These are phyloP conservation scores for Diplosphaera chodatii DNA, from an alignment of 139 green algal species.

Conservation along the genomic window DNA sequence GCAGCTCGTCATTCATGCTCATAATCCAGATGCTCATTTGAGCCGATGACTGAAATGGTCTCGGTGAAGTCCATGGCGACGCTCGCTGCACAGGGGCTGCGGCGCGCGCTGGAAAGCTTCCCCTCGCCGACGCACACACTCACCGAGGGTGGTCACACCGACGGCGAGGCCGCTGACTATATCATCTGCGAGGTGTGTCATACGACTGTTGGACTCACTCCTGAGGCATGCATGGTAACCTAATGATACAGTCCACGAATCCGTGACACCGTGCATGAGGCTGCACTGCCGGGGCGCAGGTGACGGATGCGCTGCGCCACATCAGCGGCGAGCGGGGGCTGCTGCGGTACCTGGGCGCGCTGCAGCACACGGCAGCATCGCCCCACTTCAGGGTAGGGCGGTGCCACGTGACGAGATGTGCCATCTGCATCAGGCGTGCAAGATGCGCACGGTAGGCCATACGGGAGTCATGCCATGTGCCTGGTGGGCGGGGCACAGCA, in stretches of 20 bases:
- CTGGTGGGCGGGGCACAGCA: no score
- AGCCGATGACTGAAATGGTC: no score
- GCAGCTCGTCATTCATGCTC: no score
- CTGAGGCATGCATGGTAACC: no score
- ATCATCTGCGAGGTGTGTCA: slow-evolving; percentile 32
- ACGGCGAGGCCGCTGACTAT: slow-evolving; percentile 38
- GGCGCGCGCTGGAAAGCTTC: slow-evolving; percentile 22
- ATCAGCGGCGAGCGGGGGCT: slow-evolving; percentile 30
- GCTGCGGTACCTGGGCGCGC: slow-evolving; percentile 34
- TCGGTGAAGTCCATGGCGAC: no score
- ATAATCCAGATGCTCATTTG: background rate
- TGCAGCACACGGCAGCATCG: slow-evolving; percentile 6
- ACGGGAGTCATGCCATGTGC: no score
- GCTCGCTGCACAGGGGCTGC: slow-evolving; percentile 13
- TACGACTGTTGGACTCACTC: no score
- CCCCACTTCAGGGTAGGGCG: background rate
- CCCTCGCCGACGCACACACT: slow-evolving; percentile 24
- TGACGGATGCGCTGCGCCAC: slow-evolving; percentile 40
- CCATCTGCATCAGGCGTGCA: no score
- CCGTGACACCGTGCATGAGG: no score
- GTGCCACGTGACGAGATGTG: no score
- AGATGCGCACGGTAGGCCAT: no score
- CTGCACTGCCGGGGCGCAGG: background rate
- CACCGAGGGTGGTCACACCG: slow-evolving; percentile 7
- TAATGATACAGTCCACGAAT: no score